Evolutionary conservation across 345 rosid species (phyloP).

Genomic region (Tarenaya hassleriana): DNA sequence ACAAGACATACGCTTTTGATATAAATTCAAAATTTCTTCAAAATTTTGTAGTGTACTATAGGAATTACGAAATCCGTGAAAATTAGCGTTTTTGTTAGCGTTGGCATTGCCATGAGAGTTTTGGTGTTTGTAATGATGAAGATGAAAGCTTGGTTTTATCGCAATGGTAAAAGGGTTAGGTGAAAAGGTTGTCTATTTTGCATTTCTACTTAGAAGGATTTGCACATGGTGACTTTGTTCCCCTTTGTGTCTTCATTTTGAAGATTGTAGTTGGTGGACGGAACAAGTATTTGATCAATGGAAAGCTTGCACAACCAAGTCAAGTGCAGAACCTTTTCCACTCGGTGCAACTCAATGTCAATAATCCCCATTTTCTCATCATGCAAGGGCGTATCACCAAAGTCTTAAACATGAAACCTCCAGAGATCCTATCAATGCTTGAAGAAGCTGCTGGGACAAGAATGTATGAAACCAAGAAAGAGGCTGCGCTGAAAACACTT

Average conservation of each 20-base stretch:
- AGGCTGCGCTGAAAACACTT: constrained; percentile 79
- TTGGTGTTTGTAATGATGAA: too few species aligned
- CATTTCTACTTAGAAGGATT: too few species aligned
- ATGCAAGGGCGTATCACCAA: constrained; percentile 99
- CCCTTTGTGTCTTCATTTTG: constrained; percentile 8
- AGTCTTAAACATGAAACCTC: constrained; percentile 97
- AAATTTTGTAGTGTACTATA: neutral
- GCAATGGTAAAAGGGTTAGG: neutral
- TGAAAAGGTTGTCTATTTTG: neutral
- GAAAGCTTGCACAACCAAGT: constrained; percentile 34
- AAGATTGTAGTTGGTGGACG: constrained; percentile 83
- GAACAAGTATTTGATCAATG: constrained; percentile 34
- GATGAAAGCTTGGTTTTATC: neutral
- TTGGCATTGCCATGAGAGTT: too few species aligned
- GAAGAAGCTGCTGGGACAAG: constrained; percentile 99
- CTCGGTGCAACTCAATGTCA: constrained; percentile 95
- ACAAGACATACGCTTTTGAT: neutral
- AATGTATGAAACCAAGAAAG: constrained; percentile 97
- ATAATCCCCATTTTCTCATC: constrained; percentile 97
- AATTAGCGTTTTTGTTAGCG: too few species aligned
- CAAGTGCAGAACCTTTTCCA: constrained; percentile 87
- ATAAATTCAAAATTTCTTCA: neutral
- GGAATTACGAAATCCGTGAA: too few species aligned
- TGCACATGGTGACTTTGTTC: neutral
- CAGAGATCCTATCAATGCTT: constrained; percentile 92